Conservation (phyloP, 495 filamentous ascomycete genomes). For the Podospora comata region DNA sequence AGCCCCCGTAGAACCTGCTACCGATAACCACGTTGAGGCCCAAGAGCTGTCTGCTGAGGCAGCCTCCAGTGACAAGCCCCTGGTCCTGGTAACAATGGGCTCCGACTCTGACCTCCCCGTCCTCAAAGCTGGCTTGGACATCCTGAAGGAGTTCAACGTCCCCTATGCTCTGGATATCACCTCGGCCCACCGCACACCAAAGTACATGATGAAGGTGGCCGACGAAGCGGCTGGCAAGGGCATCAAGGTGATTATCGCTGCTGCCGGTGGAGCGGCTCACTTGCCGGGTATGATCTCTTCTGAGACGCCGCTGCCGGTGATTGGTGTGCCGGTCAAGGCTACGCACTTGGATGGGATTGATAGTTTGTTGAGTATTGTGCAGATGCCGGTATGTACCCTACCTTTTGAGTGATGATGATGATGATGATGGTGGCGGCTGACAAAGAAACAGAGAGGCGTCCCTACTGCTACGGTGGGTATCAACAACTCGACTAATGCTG, state of each 20-base stretch:
- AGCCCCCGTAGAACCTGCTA: constrained; percentile 3
- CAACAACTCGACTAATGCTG: constrained; percentile 91
- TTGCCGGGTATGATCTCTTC: constrained; percentile 89
- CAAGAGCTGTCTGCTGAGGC: neutral
- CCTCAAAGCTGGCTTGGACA: constrained; percentile 69
- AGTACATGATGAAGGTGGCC: constrained; percentile 76
- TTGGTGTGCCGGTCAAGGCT: constrained; percentile 88
- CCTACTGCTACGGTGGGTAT: constrained; percentile 89
- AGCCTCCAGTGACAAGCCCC: constrained; percentile 34
- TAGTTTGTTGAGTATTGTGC: constrained; percentile 82
- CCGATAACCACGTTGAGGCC: neutral
- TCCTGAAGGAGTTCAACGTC: constrained; percentile 72
- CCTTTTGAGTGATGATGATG: constrained; percentile 1
- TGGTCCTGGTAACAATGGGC: constrained; percentile 88
- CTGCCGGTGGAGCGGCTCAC: constrained; percentile 89
- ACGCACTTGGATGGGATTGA: constrained; percentile 85
- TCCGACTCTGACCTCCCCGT: constrained; percentile 89
- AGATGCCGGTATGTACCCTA: constrained; percentile 66
- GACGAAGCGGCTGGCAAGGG: constrained; percentile 62
- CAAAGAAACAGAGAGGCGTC: constrained; percentile 53
- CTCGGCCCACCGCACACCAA: constrained; percentile 88
- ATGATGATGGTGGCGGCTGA: neutral
- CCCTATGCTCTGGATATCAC: constrained; percentile 79
- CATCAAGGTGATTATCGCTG: constrained; percentile 89
- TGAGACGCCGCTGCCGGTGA: constrained; percentile 83